Conservation (phyloP, 768 basidiomycete genomes). For the Daedaleopsis sinensis region DNA sequence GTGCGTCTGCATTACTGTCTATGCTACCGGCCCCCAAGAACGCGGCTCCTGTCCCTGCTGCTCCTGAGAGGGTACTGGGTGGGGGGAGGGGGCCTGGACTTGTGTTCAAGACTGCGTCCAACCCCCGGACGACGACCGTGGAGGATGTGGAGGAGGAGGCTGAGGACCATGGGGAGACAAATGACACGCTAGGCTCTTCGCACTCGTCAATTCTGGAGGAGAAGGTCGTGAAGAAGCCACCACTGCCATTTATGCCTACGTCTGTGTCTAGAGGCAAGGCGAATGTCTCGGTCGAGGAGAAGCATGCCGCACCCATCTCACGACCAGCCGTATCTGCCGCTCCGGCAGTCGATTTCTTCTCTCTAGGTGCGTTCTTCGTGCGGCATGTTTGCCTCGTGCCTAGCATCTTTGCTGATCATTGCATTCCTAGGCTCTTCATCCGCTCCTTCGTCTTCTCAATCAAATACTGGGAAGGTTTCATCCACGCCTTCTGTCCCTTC, state of each 20-base stretch:
- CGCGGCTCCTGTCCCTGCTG: conserved; percentile 43
- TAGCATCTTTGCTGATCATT: background rate
- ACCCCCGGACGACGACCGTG: conserved; percentile 30
- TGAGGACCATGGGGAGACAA: conserved; percentile 15
- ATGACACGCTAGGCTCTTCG: conserved; percentile 10
- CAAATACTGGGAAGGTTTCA: background rate
- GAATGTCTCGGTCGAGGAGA: conserved; percentile 45
- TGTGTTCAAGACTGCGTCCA: conserved; percentile 50
- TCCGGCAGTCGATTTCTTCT: conserved; percentile 67
- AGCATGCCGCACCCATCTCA: conserved; percentile 17
- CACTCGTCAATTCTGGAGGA: conserved; percentile 18
- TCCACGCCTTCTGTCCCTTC: conserved; percentile 16
- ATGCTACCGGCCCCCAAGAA: conserved; percentile 81
- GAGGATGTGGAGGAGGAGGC: conserved; percentile 28
- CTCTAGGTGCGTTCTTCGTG: conserved; percentile 49
- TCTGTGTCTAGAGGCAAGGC: conserved; percentile 61
- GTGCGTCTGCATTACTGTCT: conserved; percentile 63
- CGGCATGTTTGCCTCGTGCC: background rate
- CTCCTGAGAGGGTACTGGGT: conserved; percentile 62
- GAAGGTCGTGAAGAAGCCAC: conserved; percentile 24
- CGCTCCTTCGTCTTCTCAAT: conserved; percentile 22
- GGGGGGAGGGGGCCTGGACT: conserved; percentile 62
- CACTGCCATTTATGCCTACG: conserved; percentile 58
- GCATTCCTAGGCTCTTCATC: conserved; percentile 28
- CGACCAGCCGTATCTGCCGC: conserved; percentile 25